Evolutionary conservation across 768 basidiomycete species (phyloP), one percentile per base, ranked within the genome.

Genomic region (Candolleomyces eurysporus): DNA sequence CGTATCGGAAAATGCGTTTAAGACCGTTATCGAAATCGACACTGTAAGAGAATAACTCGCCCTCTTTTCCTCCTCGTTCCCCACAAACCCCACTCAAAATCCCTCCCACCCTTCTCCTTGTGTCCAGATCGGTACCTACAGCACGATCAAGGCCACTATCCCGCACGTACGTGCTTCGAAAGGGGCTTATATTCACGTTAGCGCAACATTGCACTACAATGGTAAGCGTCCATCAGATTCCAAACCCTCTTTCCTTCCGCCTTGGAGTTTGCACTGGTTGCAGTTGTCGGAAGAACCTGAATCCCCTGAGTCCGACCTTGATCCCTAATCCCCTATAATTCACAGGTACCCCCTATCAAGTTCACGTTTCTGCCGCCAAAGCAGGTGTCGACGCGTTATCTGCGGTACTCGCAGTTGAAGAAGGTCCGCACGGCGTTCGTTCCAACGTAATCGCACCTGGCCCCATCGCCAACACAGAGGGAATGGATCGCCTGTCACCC

Each of bases 291-390:
- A 56, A 56, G 40, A 42, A 42, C 5, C 54, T 42, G 8, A 43
- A 32, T 19, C 21, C 5, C 10, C 63, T 62, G 64, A 65, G 54
- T 65, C 65, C 10, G 50, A 56, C 54, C 54, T 56, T 56, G 40
- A 56, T 56, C 54, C 52, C n/a, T 53, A 13, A 16, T 21, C 4
- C 9, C 36, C 62, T 36, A 36, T 36, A 36, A 7, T 36, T 36
- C 62, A 57, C 67, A 91, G 92, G 80, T 11, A 86, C 87, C 8
- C 91, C 92, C 0, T 92, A 87, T 72, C 96, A 98, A 75, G 93
- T 86, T 8, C 96, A 98, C 68, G 94, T 96, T 13, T 93, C 92
- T 13, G 92, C 95, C 9, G 96, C 96, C 22, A 99, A 98, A 73
- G 95, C 96, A 0, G 96, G 84, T 17, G 86, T 98, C 40, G 96